Evolutionary conservation across 2,329 filamentous ascomycete species (phyloP).

Genomic region (Atkinsonella texensis): DNA sequence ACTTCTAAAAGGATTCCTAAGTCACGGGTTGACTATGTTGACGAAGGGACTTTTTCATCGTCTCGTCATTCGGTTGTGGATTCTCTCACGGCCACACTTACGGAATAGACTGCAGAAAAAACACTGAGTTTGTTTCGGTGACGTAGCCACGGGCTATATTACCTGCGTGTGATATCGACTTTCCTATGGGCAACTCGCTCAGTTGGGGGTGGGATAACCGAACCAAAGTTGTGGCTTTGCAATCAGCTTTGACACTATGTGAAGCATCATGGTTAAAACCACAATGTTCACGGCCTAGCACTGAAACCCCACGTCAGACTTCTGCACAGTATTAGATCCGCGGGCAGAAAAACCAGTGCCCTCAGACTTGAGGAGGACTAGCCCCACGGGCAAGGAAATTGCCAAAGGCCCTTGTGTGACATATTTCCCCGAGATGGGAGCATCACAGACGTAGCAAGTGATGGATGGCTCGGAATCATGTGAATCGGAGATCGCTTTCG

Average conservation of each 20-base stretch:
- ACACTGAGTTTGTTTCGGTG: neutral
- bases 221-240: neutral
- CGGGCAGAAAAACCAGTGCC: constrained; percentile 87
- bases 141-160: neutral
- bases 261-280: neutral
- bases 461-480: constrained; percentile 33
- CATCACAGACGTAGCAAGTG: constrained; percentile 76
- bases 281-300: constrained; percentile 36
- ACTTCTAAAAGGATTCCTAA: constrained; percentile 72
- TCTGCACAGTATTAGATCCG: constrained; percentile 74
- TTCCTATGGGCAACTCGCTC: neutral
- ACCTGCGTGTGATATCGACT: neutral
- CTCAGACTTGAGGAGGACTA: constrained; percentile 72
- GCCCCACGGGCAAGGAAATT: constrained; percentile 52
- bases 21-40: constrained; percentile 77
- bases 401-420: constrained; percentile 30
- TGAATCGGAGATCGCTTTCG: constrained; percentile 15
- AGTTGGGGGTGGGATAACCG: neutral
- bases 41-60: constrained; percentile 69
- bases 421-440: constrained; percentile 48
- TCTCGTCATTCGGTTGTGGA: constrained; percentile 60
- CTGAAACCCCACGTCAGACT: constrained; percentile 68
- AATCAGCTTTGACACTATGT: neutral
- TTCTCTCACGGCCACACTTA: constrained; percentile 28
- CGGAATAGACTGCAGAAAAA: constrained; percentile 10